Evolutionary conservation across 2,329 filamentous ascomycete genomes (phyloP).

Genomic region (Scedosporium dehoogii): DNA sequence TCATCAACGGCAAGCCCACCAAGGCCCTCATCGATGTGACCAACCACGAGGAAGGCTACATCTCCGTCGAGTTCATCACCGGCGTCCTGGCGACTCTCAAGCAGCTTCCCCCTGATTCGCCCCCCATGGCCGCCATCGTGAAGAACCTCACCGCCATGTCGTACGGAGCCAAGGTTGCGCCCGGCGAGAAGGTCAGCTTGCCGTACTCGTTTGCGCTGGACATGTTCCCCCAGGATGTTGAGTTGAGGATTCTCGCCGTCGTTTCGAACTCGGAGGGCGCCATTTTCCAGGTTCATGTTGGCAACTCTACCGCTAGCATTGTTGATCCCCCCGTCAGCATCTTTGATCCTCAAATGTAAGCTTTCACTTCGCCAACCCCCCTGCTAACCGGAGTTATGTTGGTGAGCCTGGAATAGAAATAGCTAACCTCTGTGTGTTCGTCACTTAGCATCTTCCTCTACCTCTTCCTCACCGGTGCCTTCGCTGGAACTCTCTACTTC

Average conservation of each 20-base stretch:
- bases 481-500: constrained; percentile 79
- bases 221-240: constrained; percentile 84
- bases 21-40: constrained; percentile 71
- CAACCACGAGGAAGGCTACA: constrained; percentile 70
- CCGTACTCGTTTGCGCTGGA: constrained; percentile 82
- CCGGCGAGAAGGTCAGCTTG: constrained; percentile 65
- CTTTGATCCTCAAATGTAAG: constrained; percentile 92
- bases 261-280: constrained; percentile 56
- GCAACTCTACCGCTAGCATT: constrained; percentile 73
- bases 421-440: not conserved
- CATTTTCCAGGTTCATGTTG: constrained; percentile 68
- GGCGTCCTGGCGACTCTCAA: constrained; percentile 58
- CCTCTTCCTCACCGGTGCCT: constrained; percentile 71
- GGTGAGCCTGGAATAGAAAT: constrained; percentile 23
- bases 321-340: constrained; percentile 87
- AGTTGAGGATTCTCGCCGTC: constrained; percentile 66
- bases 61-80: constrained; percentile 66
- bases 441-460: constrained; percentile 83
- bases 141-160: constrained; percentile 75
- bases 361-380: constrained; percentile 9
- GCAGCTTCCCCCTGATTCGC: constrained; percentile 34
- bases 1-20: constrained; percentile 85
- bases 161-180: constrained; percentile 64
- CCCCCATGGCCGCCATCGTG: constrained; percentile 47
- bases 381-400: not conserved